These are phyloP conservation scores for Taphrina communis DNA, from an alignment of 1,139 yeast genomes.

Conservation along the genomic window DNA sequence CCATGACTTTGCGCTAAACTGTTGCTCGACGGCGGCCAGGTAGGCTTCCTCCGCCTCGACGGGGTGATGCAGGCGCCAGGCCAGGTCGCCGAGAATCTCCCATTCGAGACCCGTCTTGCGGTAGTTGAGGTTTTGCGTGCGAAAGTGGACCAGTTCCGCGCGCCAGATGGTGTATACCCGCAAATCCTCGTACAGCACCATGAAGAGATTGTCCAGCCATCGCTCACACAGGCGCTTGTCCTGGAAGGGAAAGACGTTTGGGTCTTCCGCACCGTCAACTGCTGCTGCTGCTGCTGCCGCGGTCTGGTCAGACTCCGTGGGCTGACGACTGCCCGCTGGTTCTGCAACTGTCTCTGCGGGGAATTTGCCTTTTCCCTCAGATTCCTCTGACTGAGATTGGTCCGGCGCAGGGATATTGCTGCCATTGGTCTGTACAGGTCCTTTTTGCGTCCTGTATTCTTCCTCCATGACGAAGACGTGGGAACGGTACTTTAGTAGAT, in stretches of 20 bases:
- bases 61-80: conserved; percentile 76
- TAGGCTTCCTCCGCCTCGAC: conserved; percentile 84
- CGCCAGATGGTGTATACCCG: conserved; percentile 90
- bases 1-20: conserved; percentile 82
- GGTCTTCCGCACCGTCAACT: conserved; percentile 21
- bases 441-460: conserved; percentile 61
- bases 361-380: background rate
- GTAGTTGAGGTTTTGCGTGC: conserved; percentile 73
- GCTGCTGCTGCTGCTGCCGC: background rate
- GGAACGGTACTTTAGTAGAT: conserved; percentile 77
- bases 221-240: conserved; percentile 87
- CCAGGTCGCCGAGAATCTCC: conserved; percentile 87
- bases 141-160: conserved; percentile 82
- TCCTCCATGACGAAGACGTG: conserved; percentile 94
- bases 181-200: conserved; percentile 85
- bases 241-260: conserved; percentile 55
- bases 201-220: conserved; percentile 89
- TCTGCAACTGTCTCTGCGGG: conserved; percentile 11
- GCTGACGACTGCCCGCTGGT: conserved; percentile 24
- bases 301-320: conserved; percentile 10
- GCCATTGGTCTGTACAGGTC: conserved; percentile 43
- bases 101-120: conserved; percentile 87
- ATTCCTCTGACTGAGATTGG: background rate
- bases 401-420: background rate
- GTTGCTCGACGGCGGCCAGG: conserved; percentile 71